Percentiles rank a stretch among this genome's conserved stretches.
phyloP scores from a whole-genome alignment of 768 basidiomycete species.

The Boletus huronensis region DNA sequence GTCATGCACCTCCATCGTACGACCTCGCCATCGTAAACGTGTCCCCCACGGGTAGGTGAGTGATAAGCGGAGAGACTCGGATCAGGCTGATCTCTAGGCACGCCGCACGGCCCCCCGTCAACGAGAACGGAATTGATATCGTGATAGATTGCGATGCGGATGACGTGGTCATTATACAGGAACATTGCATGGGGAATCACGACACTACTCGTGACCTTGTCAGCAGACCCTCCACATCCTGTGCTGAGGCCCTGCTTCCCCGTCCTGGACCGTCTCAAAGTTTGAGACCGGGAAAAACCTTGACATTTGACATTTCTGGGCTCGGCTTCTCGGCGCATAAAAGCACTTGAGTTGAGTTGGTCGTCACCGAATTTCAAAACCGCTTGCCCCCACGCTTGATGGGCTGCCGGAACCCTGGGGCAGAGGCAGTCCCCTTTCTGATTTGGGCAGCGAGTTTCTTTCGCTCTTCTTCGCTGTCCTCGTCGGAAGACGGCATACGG shows the following conservation, averaged over 20 bases:
- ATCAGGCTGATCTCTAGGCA: not conserved
- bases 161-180: slow-evolving; percentile 3
- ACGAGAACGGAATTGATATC: not conserved
- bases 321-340: not conserved
- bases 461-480: slow-evolving; percentile 57
- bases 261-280: not conserved
- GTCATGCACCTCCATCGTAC: slow-evolving; percentile 1
- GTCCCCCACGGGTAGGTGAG: not conserved
- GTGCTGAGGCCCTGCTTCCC: not conserved
- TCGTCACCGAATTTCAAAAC: slow-evolving; percentile 44
- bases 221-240: slow-evolving; percentile 11
- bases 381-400: slow-evolving; percentile 73
- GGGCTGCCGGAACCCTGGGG: slow-evolving; percentile 64
- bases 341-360: not conserved
- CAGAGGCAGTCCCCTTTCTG: slow-evolving; percentile 37
- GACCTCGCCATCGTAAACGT: slow-evolving; percentile 9
- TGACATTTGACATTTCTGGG: not conserved
- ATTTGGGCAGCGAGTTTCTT: slow-evolving; percentile 41
- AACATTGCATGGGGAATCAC: not conserved
- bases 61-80: not conserved
- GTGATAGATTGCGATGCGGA: not conserved
- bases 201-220: not conserved
- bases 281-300: not conserved
- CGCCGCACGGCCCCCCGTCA: not conserved
- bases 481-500: slow-evolving; percentile 41